A percentile compares a stretch with the other conserved stretches of the same genome.
These are phyloP conservation scores for Erodium maritimum DNA, from an alignment of 345 rosid species.

Conservation along the genomic window DNA sequence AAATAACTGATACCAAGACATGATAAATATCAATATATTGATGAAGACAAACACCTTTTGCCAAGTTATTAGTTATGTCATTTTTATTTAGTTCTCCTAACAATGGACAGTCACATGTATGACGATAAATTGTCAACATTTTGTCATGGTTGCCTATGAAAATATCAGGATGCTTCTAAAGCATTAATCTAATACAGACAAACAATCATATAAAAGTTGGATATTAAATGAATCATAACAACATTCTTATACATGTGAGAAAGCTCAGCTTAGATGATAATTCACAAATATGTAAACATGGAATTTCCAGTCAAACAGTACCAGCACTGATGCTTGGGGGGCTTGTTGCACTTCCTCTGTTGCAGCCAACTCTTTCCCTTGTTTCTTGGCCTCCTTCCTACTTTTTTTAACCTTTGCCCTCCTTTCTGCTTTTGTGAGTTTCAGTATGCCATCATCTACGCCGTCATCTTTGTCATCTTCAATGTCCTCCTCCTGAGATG, in stretches of 20 bases:
- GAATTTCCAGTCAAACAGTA: conserved; percentile 10
- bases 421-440: conserved; percentile 62
- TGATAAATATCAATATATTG: too few relatives aligned
- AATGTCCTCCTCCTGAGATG: conserved; percentile 11
- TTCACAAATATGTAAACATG: not conserved
- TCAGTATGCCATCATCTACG: conserved; percentile 25
- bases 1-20: not conserved
- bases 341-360: conserved; percentile 34
- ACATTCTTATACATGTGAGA: not conserved
- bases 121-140: too few relatives aligned
- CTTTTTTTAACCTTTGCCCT: conserved; percentile 67
- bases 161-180: too few relatives aligned
- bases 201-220: too few relatives aligned
- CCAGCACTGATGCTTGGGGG: conserved; percentile 75
- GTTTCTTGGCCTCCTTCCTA: conserved; percentile 68
- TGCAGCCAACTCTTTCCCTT: conserved; percentile 33
- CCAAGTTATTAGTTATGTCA: not conserved
- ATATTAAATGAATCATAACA: too few relatives aligned
- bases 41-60: too few relatives aligned
- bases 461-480: conserved; percentile 18
- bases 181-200: not conserved
- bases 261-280: not conserved
- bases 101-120: not conserved
- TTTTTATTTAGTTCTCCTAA: not conserved
- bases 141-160: too few relatives aligned